Percentiles rank a stretch among this genome's conserved stretches.
These are phyloP conservation scores for Starmerella powellii DNA, from an alignment of 805 yeast species.

Conservation along the genomic window DNA sequence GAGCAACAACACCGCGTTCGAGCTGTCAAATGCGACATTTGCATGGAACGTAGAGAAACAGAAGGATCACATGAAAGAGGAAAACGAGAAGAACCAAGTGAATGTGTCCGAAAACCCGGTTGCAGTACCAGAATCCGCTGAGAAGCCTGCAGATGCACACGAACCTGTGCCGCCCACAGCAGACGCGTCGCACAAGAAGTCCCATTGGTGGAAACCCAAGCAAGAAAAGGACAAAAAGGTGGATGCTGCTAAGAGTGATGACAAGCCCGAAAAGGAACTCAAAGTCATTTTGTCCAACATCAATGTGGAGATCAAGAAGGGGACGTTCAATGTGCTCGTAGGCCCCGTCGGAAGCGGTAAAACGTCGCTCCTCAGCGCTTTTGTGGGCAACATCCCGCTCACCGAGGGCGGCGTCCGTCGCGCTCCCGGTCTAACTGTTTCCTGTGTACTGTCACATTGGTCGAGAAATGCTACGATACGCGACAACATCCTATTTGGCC, in stretches of 20 bases:
- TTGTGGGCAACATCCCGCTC: slow-evolving; percentile 57
- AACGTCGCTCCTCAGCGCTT: slow-evolving; percentile 56
- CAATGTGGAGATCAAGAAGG: slow-evolving; percentile 41
- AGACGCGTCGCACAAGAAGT: background rate
- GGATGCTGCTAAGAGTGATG: background rate
- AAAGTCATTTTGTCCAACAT: slow-evolving; percentile 32
- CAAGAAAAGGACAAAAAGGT: too few species aligned
- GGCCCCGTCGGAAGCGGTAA: slow-evolving; percentile 78
- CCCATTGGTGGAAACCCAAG: too few species aligned
- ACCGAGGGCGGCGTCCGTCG: slow-evolving; percentile 39
- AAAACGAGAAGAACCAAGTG: slow-evolving; percentile 27
- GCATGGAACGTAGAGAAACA: slow-evolving; percentile 26
- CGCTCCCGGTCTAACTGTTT: slow-evolving; percentile 35
- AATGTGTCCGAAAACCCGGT: slow-evolving; percentile 14
- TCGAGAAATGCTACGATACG: slow-evolving; percentile 7
- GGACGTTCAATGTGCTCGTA: slow-evolving; percentile 62
- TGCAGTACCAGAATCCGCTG: too few species aligned
- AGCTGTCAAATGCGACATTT: background rate
- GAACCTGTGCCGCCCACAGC: background rate
- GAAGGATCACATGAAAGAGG: slow-evolving; percentile 22
- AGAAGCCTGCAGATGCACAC: too few species aligned
- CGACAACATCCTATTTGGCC: slow-evolving; percentile 13
- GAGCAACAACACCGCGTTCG: background rate
- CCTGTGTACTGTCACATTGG: slow-evolving; percentile 10
- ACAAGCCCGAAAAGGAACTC: background rate